phyloP scores from a whole-genome alignment of 208 protist genomes.

The Leishmania tarentolae region DNA sequence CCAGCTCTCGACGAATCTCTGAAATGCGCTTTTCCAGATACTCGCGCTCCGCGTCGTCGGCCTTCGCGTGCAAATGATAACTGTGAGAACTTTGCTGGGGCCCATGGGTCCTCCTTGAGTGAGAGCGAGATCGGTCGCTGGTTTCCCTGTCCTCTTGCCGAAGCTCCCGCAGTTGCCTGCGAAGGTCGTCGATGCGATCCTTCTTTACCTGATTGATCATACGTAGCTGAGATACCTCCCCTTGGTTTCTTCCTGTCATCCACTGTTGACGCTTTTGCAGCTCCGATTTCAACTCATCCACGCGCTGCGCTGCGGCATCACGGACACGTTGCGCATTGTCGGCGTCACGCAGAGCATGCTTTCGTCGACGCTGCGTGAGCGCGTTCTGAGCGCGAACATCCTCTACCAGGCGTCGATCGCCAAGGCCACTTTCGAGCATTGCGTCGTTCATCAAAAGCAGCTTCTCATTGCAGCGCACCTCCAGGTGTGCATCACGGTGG shows the following conservation, averaged over 20 bases:
- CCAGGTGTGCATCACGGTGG: slow-evolving; percentile 56
- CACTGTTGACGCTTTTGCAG: slow-evolving; percentile 19
- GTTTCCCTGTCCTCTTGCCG: too few species aligned
- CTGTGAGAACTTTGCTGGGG: not conserved
- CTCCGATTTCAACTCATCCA: slow-evolving; percentile 39
- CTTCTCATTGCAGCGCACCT: slow-evolving; percentile 81
- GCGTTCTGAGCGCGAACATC: slow-evolving; percentile 66
- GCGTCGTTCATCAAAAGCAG: slow-evolving; percentile 51
- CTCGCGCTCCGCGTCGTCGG: slow-evolving; percentile 47
- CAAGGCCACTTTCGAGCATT: slow-evolving; percentile 36
- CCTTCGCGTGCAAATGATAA: slow-evolving; percentile 4
- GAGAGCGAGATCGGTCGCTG: not conserved
- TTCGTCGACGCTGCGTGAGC: slow-evolving; percentile 59
- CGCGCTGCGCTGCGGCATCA: slow-evolving; percentile 41
- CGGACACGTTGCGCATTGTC: slow-evolving; percentile 51
- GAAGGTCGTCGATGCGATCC: slow-evolving; percentile 34
- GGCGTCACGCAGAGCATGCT: slow-evolving; percentile 59
- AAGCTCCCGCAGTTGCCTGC: slow-evolving; percentile 30
- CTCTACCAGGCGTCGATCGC: slow-evolving; percentile 52
- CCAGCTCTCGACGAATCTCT: slow-evolving; percentile 45
- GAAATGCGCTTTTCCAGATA: slow-evolving; percentile 52
- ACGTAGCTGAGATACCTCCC: slow-evolving; percentile 28
- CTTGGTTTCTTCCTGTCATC: slow-evolving; percentile 4
- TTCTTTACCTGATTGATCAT: slow-evolving; percentile 44
- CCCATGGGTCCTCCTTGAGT: not conserved